Base-by-base conservation (phyloP, 2,329 filamentous ascomycete genomes). In the Scedosporium aurantiacum region DNA sequence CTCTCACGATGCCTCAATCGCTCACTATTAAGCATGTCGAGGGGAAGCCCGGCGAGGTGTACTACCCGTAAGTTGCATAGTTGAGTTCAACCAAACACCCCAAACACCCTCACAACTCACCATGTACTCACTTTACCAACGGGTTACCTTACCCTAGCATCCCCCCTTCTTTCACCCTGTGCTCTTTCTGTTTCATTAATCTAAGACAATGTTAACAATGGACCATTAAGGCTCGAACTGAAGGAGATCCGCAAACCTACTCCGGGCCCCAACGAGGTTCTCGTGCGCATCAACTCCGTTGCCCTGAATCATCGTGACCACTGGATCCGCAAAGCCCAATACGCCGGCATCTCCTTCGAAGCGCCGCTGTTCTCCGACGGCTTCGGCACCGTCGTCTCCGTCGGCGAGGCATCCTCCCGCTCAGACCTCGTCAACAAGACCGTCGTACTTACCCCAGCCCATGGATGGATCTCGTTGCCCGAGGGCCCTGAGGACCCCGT, bases 231-330 rank as follows among this genome's bases (percentile, higher is more conserved):
- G 10, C 78, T 88, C 55, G 74, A 82, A 66, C 70, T 89, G 60
- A 84, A 83, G 64, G 76, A 84, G 40, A 74, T 87, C 16, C 80
- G 86, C 61, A 79, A 80, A 64, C 88, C 88, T 27, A 78, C 76
- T 1, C 87, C 87, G 0, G 81, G 83, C 27, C 81, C 82, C 16
- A 79, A 79, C 64, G 82, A 97, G 72, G 78, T 96, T 66, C 79
- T 95, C 5, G 78, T 97, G 64, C 85, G 84, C 68, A 78, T 97
- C 69, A 82, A 83, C 41, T 89, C 91, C 59, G 89, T 87, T 1
- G 88, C 93, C 14, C 85, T 97, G 58, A 97, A 97, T 78, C 94
- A 97, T 77, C 89, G 92, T 68, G 94, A 97, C 73, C 84, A 96
- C 67, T 97, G 97, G 77, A 89, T 96, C 74, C 89, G 93, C 61